These are phyloP conservation scores for Actinomortierella wolfii DNA, from an alignment of 371 early-diverging fungal genomes.

Conservation along the genomic window DNA sequence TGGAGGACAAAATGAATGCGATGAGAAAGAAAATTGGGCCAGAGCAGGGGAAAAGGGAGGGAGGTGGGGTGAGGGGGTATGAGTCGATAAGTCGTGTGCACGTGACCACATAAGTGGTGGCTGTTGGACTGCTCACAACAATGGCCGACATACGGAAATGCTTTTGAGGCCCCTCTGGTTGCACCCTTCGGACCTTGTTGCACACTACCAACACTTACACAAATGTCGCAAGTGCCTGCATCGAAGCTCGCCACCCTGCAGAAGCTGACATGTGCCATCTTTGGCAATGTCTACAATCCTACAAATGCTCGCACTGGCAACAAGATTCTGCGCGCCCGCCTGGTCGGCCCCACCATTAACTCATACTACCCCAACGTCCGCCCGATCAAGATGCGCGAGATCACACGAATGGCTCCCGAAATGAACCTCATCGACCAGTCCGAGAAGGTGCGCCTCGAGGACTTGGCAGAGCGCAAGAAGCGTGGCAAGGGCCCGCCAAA, in stretches of 20 bases:
- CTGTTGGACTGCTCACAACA: too few relatives aligned
- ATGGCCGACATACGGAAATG: too few relatives aligned
- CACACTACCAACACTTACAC: too few relatives aligned
- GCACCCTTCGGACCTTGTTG: too few relatives aligned
- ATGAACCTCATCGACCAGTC: conserved; percentile 63
- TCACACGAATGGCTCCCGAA: conserved; percentile 64
- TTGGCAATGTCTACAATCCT: conserved; percentile 75
- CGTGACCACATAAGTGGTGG: too few relatives aligned
- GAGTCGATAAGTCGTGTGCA: too few relatives aligned
- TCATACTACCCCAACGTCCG: conserved; percentile 69
- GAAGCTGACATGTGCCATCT: conserved; percentile 68
- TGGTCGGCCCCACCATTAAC: conserved; percentile 68
- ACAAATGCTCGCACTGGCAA: conserved; percentile 73
- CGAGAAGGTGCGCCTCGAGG: conserved; percentile 73
- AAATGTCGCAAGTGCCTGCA: not conserved
- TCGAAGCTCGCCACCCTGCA: conserved; percentile 56
- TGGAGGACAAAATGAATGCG: too few relatives aligned
- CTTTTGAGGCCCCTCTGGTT: too few relatives aligned
- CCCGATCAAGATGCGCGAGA: conserved; percentile 60
- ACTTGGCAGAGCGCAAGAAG: conserved; percentile 68
- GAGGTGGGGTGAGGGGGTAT: too few relatives aligned
- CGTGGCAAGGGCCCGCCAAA: conserved; percentile 85
- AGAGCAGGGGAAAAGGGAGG: too few relatives aligned
- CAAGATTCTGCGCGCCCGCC: conserved; percentile 70
- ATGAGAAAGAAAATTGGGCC: too few relatives aligned